These are phyloP conservation scores for Dichomitus squalens DNA, from an alignment of 1,284 basidiomycete species.

Conservation along the genomic window DNA sequence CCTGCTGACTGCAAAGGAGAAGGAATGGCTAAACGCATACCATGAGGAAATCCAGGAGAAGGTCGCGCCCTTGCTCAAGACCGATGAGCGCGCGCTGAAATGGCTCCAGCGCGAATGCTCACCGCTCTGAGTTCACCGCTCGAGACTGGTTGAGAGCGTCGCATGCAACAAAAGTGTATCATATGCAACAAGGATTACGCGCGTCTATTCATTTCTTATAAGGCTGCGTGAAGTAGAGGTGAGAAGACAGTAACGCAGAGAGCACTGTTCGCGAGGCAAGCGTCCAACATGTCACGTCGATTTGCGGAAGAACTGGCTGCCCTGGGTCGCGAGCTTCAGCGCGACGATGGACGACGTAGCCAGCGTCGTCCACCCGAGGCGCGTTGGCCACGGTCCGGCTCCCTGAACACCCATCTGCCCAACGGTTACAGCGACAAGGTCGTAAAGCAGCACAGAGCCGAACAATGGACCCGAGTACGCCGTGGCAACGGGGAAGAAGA, in stretches of 20 bases:
- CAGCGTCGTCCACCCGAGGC: slow-evolving; percentile 30
- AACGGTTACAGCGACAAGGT: slow-evolving; percentile 29
- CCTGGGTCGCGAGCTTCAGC: slow-evolving; percentile 17
- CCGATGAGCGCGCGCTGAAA: slow-evolving; percentile 70
- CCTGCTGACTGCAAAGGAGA: slow-evolving; percentile 71
- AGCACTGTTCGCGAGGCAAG: background rate
- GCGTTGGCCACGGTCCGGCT: slow-evolving; percentile 26
- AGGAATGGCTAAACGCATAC: slow-evolving; percentile 85
- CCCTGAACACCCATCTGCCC: slow-evolving; percentile 29
- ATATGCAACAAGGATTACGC: background rate
- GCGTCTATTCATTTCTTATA: background rate
- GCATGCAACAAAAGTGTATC: background rate
- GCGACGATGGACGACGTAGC: slow-evolving; percentile 25
- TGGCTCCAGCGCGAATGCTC: slow-evolving; percentile 81
- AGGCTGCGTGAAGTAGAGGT: background rate
- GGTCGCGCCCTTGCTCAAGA: slow-evolving; percentile 71
- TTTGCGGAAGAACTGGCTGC: slow-evolving; percentile 1
- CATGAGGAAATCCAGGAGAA: slow-evolving; percentile 81
- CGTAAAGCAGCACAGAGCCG: slow-evolving; percentile 32
- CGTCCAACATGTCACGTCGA: background rate
- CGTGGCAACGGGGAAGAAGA: slow-evolving; percentile 28
- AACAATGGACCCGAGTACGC: slow-evolving; percentile 31
- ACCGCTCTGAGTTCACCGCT: slow-evolving; percentile 38
- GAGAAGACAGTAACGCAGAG: background rate
- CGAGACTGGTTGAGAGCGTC: background rate